Conservation (phyloP, 345 rosid species). For the Euphorbia tirucalli region DNA sequence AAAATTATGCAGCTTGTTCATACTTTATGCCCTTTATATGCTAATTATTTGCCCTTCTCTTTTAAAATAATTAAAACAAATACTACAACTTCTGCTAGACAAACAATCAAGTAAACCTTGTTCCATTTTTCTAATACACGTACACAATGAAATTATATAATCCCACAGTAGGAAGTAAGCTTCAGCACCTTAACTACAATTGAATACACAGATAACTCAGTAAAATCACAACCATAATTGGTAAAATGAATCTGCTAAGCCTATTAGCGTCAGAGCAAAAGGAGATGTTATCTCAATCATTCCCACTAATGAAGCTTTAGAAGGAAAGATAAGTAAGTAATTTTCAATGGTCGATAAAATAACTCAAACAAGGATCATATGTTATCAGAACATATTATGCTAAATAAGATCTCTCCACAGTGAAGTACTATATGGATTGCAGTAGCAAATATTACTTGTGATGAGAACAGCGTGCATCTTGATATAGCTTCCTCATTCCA, state of each 20-base stretch:
- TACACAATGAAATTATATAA: too few relatives aligned
- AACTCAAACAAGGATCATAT: neutral
- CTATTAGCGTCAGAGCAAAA: neutral
- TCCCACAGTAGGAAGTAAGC: too few relatives aligned
- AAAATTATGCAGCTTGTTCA: neutral
- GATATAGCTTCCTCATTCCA: conserved; percentile 99
- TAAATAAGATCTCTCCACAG: conserved; percentile 3
- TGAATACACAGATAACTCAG: neutral
- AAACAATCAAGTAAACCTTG: neutral
- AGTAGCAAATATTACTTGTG: conserved; percentile 55
- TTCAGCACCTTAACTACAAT: neutral
- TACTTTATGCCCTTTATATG: neutral
- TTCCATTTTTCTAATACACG: neutral
- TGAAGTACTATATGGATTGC: conserved; percentile 1
- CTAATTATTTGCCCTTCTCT: neutral
- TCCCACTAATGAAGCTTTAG: conserved; percentile 3
- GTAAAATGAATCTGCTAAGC: neutral
- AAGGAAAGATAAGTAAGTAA: neutral
- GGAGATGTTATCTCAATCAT: conserved; percentile 1
- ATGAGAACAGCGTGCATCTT: conserved; percentile 86
- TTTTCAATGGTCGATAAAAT: neutral
- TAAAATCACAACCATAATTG: neutral
- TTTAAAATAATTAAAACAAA: neutral
- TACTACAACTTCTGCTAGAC: neutral
- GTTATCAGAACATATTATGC: neutral